Conservation (phyloP, 768 basidiomycete species). For the Royoungia palumana region DNA sequence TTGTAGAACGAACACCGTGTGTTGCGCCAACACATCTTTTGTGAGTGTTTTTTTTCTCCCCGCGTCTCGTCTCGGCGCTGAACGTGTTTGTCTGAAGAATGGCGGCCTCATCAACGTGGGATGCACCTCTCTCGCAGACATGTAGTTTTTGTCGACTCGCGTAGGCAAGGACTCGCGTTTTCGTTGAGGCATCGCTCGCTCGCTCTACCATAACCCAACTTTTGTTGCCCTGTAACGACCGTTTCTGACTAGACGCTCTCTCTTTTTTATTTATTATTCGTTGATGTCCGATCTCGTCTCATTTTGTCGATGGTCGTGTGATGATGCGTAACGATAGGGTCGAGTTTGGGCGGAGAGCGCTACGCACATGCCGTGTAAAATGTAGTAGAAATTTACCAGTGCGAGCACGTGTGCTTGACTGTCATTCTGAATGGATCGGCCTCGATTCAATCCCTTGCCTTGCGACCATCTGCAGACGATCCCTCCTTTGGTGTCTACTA, state of each 20-base stretch:
- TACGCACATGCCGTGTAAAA: background rate
- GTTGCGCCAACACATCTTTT: conserved; percentile 18
- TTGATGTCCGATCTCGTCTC: conserved; percentile 20
- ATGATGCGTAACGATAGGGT: conserved; percentile 5
- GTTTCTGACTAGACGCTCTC: conserved; percentile 21
- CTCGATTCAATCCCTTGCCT: conserved; percentile 25
- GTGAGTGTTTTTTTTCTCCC: conserved; percentile 6
- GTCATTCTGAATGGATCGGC: background rate
- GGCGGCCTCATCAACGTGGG: conserved; percentile 27
- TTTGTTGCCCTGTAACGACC: conserved; percentile 13
- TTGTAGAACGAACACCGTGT: conserved; percentile 20
- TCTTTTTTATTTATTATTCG: no score
- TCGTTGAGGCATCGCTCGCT: conserved; percentile 14
- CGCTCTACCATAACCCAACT: conserved; percentile 12
- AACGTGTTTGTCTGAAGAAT: conserved; percentile 1
- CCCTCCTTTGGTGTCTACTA: background rate
- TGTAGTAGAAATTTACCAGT: conserved; percentile 5
- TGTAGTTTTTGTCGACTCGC: conserved; percentile 1
- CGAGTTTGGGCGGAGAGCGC: background rate
- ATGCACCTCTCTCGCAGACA: conserved; percentile 17
- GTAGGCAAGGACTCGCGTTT: conserved; percentile 2
- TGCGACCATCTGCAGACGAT: conserved; percentile 7
- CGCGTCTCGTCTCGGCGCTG: background rate
- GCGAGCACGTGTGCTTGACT: conserved; percentile 9
- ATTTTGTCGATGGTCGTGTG: conserved; percentile 9